Base-by-base conservation (phyloP, 1,284 basidiomycete species). In the Austroboletus sp. region DNA sequence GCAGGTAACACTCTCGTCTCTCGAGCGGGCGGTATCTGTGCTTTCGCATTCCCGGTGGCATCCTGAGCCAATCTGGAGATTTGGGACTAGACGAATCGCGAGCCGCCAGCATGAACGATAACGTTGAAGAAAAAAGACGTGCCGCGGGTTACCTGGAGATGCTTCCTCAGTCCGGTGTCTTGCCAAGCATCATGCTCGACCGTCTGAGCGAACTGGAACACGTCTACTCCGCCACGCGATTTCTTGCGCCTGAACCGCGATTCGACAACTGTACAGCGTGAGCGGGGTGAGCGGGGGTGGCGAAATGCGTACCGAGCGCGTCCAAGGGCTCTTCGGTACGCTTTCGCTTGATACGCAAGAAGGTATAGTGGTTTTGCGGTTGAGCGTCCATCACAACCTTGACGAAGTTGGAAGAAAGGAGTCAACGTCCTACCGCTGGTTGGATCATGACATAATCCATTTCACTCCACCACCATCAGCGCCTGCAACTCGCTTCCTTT, bases 171-270 rank as follows among this genome's bases (percentile, higher is more conserved):
- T 47, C 68, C 62, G 41, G 73, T 75, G 57, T 85, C 75, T 35
- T 80, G 69, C 84, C 83, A 88, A 34, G 71, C 75, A 25, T 70
- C 72, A 23, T 72, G 66, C 52, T 86, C 85, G n/a, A 88, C 78
- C 0, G 85, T 88, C 56, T 81, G 78, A 0, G 82, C 83, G 60
- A 85, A 87, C 58, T 85, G 79, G 55, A 88, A 88, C 27, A 88
- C 73, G 42, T 80, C 79, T 23, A 78, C 50, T 5, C 73, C 76
- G 19, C 73, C 74, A 7, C 75, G 73, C 2, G 77, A 70, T 57
- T 78, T 84, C 68, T 85, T 87, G 52, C 75, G 69, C 38, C 71
- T 73, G 23, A 68, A 63, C 4, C 71, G 67, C 26, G 79, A 73
- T 63, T 88, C 84, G 46, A 85, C 72, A 37, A 86, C 83, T 85